Evolutionary conservation across 331 rosid genomes (phyloP).

Genomic region (Erythrophleum ivorense): DNA sequence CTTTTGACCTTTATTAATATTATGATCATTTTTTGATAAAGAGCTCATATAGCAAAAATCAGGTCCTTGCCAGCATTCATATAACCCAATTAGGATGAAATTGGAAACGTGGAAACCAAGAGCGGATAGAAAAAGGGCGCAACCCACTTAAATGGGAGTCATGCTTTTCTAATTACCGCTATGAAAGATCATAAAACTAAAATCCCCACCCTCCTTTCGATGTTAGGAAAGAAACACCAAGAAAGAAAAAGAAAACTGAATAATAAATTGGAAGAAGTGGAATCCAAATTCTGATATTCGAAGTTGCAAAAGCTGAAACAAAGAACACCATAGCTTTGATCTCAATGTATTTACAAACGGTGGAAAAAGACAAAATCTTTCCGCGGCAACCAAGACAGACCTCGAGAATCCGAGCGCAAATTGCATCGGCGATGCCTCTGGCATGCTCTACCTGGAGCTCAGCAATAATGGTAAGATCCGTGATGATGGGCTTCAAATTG

Average conservation of each 20-base stretch:
- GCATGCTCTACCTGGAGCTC: constrained; percentile 85
- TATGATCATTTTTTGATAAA: background rate
- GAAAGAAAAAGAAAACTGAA: background rate
- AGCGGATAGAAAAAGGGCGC: background rate
- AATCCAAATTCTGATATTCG: constrained; percentile 20
- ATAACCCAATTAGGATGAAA: background rate
- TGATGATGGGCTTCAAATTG: constrained; percentile 88
- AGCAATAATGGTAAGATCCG: constrained; percentile 95
- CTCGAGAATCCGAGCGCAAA: constrained; percentile 92
- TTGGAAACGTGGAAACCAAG: background rate
- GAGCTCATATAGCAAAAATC: background rate
- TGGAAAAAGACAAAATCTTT: constrained; percentile 28
- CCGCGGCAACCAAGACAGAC: constrained; percentile 67
- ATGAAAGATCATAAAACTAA: no score
- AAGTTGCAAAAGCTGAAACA: constrained; percentile 19
- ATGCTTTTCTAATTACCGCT: no score
- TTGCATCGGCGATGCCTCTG: constrained; percentile 86
- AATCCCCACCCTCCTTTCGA: constrained; percentile 14
- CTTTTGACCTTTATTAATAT: background rate
- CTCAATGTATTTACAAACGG: constrained; percentile 37
- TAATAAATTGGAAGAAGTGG: constrained; percentile 12
- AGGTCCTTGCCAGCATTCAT: background rate
- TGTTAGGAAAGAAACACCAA: background rate
- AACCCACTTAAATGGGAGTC: no score
- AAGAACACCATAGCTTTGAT: constrained; percentile 23